phyloP scores from a whole-genome alignment of 176 grass and related monocot species.

The Carex littledalei region DNA sequence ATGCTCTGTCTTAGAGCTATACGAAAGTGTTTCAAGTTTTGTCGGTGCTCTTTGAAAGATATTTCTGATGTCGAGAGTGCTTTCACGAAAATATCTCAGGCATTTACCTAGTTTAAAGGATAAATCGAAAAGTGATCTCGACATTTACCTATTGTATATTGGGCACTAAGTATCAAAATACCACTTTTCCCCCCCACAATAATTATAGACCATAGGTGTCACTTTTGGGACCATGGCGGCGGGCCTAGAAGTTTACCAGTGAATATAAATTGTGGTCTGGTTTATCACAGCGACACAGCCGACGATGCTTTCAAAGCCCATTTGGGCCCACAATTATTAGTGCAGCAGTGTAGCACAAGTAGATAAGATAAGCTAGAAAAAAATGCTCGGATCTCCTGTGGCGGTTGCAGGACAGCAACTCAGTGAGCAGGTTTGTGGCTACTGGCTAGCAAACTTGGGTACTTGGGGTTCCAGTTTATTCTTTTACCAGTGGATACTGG shows the following conservation, averaged over 20 bases:
- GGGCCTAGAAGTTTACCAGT: neutral
- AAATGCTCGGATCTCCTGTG: neutral
- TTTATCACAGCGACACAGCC: neutral
- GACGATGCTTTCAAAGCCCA: constrained; percentile 4
- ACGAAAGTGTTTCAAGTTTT: neutral
- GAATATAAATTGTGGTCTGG: constrained; percentile 20
- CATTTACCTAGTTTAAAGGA: neutral
- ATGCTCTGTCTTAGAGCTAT: neutral
- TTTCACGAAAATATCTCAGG: neutral
- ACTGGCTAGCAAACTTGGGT: neutral
- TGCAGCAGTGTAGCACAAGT: neutral
- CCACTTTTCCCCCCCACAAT: constrained; percentile 15
- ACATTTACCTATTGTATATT: neutral
- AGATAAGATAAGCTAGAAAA: neutral
- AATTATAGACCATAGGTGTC: neutral
- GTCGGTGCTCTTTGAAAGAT: too few relatives aligned
- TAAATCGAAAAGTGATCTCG: neutral
- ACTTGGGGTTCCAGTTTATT: neutral
- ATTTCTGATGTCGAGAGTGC: too few relatives aligned
- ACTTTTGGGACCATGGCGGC: constrained; percentile 21
- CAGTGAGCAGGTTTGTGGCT: neutral
- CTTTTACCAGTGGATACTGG: neutral
- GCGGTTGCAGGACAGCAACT: neutral
- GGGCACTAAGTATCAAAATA: constrained; percentile 14
- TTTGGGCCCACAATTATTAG: constrained; percentile 12